Conservation (phyloP, 202 grass and related monocot genomes). For the Digitaria exilis region DNA sequence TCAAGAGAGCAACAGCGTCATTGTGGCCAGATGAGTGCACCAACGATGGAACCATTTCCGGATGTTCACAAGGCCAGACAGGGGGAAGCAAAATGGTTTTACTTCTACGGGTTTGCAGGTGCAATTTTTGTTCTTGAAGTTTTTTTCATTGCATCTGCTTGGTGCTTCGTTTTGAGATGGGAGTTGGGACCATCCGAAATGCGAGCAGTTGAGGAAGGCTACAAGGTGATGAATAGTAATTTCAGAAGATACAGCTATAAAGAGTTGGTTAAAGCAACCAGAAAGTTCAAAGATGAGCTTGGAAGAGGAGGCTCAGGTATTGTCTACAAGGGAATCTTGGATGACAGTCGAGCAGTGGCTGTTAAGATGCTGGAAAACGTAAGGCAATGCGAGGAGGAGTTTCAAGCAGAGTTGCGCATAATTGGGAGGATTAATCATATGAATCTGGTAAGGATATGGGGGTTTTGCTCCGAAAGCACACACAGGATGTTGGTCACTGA, state of each 20-base stretch:
- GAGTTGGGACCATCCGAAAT: constrained; percentile 46
- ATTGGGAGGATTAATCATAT: constrained; percentile 60
- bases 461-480: constrained; percentile 44
- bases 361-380: constrained; percentile 57
- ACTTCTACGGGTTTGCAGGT: constrained; percentile 42
- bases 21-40: constrained; percentile 7
- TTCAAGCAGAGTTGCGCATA: constrained; percentile 45
- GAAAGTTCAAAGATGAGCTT: constrained; percentile 58
- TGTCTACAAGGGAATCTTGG: constrained; percentile 56
- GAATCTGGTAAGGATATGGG: constrained; percentile 61
- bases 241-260: constrained; percentile 56
- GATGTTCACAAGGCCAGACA: constrained; percentile 10
- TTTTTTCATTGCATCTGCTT: constrained; percentile 38
- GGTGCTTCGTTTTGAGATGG: constrained; percentile 54
- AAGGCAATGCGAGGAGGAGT: constrained; percentile 57
- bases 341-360: constrained; percentile 39
- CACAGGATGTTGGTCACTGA: constrained; percentile 54
- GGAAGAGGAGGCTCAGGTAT: constrained; percentile 61
- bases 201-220: constrained; percentile 46
- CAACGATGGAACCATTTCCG: neutral
- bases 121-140: constrained; percentile 57
- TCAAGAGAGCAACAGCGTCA: neutral
- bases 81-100: constrained; percentile 33
- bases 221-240: constrained; percentile 50
- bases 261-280: constrained; percentile 51